Base-by-base conservation (phyloP, 2,329 filamentous ascomycete genomes). In the Sporothrix humicola region DNA sequence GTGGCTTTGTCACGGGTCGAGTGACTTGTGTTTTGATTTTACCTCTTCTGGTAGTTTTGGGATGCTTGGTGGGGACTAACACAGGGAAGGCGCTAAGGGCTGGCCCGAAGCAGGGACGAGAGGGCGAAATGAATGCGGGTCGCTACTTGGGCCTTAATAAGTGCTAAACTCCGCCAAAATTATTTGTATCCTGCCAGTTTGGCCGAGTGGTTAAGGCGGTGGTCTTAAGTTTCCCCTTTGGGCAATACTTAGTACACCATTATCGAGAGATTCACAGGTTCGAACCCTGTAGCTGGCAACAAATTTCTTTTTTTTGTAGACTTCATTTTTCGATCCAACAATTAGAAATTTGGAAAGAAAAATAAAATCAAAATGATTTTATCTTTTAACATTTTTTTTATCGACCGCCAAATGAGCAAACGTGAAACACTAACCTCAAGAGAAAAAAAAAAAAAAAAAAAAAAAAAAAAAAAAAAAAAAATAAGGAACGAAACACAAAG, bases 181-280 rank as follows among this genome's bases (percentile, higher is more conserved):
- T 73, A 17, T 56, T 73, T 46, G 26, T 68, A 23, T 68, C 17
- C 42, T 71, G 74, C 74, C 74, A 75, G 72, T 75, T 75, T 75
- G 74, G 74, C 74, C 74, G 74, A 75, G 74, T 75, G 74, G 74
- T 75, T 75, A 75, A 75, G 74, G 74, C 74, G 74, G 74, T 75
- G 74, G 74, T 75, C 74, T 75, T 75, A 75, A 75, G 74, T 37
- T 71, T 46, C 48, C 26, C 4, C 9, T 9, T 17, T 10, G 12
- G 50, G 50, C 58, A 70, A 58, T 70, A 46, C 56, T 66, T 72
- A 69, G 63, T 23, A 75, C 74, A 75, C 74, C 74, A 75, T 75
- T 75, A 73, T 75, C 74, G 74, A 74, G 69, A 75, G 74, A 75
- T 73, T 75, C 74, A 75, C 72, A 75, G 74, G 74, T 75, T 75